Evolutionary conservation across 1,284 basidiomycete species (phyloP).

Genomic region (Apiotrichum domesticum): DNA sequence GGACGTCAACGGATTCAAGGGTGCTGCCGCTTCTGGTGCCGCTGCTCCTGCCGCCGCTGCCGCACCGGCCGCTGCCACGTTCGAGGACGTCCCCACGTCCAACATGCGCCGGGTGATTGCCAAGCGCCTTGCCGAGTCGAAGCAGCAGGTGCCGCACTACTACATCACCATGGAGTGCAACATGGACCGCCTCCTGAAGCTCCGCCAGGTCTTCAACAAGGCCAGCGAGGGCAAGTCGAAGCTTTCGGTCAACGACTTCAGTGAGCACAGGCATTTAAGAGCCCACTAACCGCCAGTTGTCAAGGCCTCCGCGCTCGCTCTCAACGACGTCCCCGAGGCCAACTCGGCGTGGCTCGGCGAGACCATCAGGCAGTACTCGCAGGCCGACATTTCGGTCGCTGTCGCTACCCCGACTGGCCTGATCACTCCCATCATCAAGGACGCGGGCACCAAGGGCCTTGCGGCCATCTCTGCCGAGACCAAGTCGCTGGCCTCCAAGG

Average conservation of each 20-base stretch:
- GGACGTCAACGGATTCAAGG: conserved; percentile 85
- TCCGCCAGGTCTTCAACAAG: conserved; percentile 91
- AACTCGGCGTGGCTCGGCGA: conserved; percentile 98
- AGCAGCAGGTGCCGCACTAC: conserved; percentile 93
- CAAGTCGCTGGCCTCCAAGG: conserved; percentile 88
- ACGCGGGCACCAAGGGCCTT: conserved; percentile 86
- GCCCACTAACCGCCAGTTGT: conserved; percentile 53
- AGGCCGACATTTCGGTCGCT: conserved; percentile 93
- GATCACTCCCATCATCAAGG: conserved; percentile 95
- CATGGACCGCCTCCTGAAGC: conserved; percentile 88
- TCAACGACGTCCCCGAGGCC: conserved; percentile 92
- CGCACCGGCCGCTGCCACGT: conserved; percentile 56
- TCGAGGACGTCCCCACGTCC: conserved; percentile 82
- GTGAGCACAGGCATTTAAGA: conserved; percentile 21
- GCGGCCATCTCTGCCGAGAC: conserved; percentile 86
- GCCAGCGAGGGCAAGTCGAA: conserved; percentile 74
- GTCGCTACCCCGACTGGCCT: conserved; percentile 94
- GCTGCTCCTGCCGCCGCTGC: conserved; percentile 45
- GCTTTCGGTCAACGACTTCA: conserved; percentile 96
- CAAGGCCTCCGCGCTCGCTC: conserved; percentile 86
- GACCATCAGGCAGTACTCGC: conserved; percentile 85
- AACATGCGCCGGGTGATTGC: conserved; percentile 96
- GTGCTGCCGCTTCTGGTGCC: conserved; percentile 47
- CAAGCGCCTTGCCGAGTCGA: conserved; percentile 81
- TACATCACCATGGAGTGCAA: conserved; percentile 92